Conservation (phyloP, 305 asterid species). For the Fraxinus baroniana region DNA sequence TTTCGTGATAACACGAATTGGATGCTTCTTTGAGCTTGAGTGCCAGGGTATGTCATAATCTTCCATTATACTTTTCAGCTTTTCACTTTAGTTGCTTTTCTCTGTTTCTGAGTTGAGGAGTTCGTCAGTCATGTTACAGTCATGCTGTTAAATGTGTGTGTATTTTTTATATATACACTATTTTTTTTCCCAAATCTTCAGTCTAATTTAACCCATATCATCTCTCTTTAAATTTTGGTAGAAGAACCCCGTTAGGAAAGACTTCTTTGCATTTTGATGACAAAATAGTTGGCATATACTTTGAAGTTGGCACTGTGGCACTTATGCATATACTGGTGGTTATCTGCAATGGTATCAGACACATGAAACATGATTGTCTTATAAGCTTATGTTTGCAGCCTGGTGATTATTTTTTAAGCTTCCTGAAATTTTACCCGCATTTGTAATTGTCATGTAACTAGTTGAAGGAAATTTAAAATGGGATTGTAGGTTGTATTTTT, state of each 20-base stretch:
- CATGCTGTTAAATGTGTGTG: conserved; percentile 2
- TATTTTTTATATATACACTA: not conserved
- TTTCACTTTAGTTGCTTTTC: not conserved
- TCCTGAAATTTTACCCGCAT: conserved; percentile 2
- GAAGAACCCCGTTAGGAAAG: conserved; percentile 15
- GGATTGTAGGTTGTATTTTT: not conserved
- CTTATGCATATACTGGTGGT: conserved; percentile 2
- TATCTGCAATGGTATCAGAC: not conserved
- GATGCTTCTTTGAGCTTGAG: conserved; percentile 98
- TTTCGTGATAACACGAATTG: conserved; percentile 89
- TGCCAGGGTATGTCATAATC: conserved; percentile 70
- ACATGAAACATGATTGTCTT: not conserved
- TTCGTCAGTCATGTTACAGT: conserved; percentile 6
- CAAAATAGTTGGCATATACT: not conserved
- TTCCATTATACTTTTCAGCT: conserved; percentile 7
- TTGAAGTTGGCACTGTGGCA: not conserved
- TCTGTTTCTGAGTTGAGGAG: not conserved
- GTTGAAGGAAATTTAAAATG: conserved; percentile 14
- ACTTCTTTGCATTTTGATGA: conserved; percentile 4
- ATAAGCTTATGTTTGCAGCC: conserved; percentile 5
- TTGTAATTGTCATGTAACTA: conserved; percentile 1
- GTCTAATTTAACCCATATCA: conserved; percentile 10
- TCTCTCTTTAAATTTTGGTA: not conserved
- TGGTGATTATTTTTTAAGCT: not conserved
- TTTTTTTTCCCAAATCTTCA: not conserved